Conservation (phyloP, 192 early-diverging fungal genomes). For the Coemansia sp. region DNA sequence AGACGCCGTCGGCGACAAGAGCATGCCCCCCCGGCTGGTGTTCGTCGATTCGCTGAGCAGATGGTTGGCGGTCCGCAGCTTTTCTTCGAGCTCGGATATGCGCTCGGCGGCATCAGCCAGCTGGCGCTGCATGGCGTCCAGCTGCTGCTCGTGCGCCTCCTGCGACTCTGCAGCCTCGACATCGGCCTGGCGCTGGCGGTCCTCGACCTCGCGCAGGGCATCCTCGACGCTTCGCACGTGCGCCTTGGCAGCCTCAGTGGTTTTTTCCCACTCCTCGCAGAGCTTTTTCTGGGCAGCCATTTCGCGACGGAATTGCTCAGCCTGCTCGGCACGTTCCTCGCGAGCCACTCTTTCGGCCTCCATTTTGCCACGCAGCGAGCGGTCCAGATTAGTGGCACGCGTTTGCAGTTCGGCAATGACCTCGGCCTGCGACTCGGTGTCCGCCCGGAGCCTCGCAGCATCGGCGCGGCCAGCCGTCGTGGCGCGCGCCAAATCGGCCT, state of each 20-base stretch:
- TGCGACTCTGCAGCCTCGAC: conserved; percentile 37
- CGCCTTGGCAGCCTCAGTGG: conserved; percentile 58
- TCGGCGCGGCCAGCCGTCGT: conserved; percentile 43
- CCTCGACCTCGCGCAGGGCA: conserved; percentile 55
- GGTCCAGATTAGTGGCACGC: conserved; percentile 39
- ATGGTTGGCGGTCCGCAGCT: conserved; percentile 38
- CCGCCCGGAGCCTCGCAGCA: conserved; percentile 53
- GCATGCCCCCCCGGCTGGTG: background rate
- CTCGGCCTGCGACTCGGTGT: conserved; percentile 59
- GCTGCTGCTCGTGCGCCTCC: conserved; percentile 37
- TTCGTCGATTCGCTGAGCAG: conserved; percentile 22
- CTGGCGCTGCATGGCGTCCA: conserved; percentile 52
- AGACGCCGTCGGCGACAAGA: conserved; percentile 63
- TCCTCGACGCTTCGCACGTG: conserved; percentile 60
- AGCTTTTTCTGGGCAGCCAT: conserved; percentile 69
- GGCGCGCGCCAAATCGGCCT: conserved; percentile 29
- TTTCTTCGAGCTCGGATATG: conserved; percentile 7
- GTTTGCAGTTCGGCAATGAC: conserved; percentile 56
- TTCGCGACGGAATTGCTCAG: conserved; percentile 67
- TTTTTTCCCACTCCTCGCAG: conserved; percentile 62
- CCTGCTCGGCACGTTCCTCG: conserved; percentile 58
- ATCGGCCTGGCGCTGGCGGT: conserved; percentile 42
- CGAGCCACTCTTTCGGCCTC: conserved; percentile 59
- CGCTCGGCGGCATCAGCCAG: background rate
- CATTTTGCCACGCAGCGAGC: conserved; percentile 57